Conservation (phyloP, 495 filamentous ascomycete genomes). For the Lophiostoma macrostomum region DNA sequence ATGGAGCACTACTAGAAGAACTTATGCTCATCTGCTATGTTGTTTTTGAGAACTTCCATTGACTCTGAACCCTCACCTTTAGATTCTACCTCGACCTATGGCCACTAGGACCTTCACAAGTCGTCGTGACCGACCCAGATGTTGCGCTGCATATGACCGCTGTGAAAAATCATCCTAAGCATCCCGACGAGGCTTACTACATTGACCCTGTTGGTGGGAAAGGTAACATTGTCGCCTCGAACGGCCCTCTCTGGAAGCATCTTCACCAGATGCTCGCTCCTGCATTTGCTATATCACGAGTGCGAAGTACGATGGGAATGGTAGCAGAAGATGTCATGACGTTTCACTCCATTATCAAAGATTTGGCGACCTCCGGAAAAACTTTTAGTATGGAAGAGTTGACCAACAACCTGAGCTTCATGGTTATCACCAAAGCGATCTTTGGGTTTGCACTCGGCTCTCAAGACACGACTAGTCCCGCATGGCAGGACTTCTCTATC, state of each 20-base stretch:
- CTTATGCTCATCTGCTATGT: too few relatives aligned
- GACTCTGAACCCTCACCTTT: too few relatives aligned
- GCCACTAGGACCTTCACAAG: constrained; percentile 15
- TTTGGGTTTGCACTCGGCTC: constrained; percentile 15
- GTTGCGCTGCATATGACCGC: constrained; percentile 3
- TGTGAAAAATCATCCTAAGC: constrained; percentile 16
- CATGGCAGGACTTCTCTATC: constrained; percentile 1
- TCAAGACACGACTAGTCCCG: constrained; percentile 13
- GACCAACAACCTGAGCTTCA: constrained; percentile 7
- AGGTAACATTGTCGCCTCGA: constrained; percentile 11
- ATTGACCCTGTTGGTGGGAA: constrained; percentile 14
- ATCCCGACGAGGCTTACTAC: background rate
- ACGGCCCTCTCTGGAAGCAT: constrained; percentile 19
- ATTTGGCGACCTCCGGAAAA: constrained; percentile 10
- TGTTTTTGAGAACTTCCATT: too few relatives aligned
- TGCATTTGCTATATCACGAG: constrained; percentile 8
- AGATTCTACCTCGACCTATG: constrained; percentile 25
- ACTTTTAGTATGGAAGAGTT: constrained; percentile 16
- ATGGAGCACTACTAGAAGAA: too few relatives aligned
- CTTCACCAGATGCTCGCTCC: constrained; percentile 30
- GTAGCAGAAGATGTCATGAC: constrained; percentile 24
- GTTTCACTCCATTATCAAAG: constrained; percentile 8
- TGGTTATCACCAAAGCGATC: constrained; percentile 9
- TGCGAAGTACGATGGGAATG: constrained; percentile 12
- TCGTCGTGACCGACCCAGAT: constrained; percentile 26